Evolutionary conservation across 2,329 filamentous ascomycete species (phyloP), one percentile per base, ranked within the genome.

Genomic region (Calonectria henricotiae): DNA sequence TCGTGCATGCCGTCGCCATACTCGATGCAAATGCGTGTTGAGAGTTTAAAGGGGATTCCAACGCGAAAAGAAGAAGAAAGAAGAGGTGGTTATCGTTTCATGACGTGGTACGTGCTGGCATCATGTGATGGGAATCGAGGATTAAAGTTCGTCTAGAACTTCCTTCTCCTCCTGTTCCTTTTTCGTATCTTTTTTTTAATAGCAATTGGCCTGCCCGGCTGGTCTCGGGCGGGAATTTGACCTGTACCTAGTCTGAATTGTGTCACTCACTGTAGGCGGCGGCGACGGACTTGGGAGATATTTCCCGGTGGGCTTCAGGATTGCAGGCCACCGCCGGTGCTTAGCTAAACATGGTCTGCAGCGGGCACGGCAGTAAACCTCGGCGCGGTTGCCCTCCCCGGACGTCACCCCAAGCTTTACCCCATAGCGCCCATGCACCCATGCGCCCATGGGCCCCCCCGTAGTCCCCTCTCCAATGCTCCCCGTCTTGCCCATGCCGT

Each of bases 1-100:
- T 58, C 51, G 51, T 58, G 51, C 20, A 58, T 39, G 51, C 51
- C 51, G 51, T 32, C 51, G 51, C 51, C 35, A 58, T 39, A n/a
- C 51, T 17, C n/a, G 35, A 58, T 25, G 51, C 51, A 39, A 55
- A 37, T 12, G 32, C 13, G 23, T 12, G 37, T 25, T 58, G 51
- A 37, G 51, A 37, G 51, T 58, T 58, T 25, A 20, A 17, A 5
- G 7, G n/a, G 23, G 51, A 58, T 58, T 58, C 51, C 51, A 37
- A 58, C 51, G 51, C 51, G 35, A 25, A 20, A 23, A 20, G 13
- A 41, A 23, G n/a, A 6, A 37, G n/a, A 20, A 20, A 37, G 39
- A 23, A 25, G 25, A 46, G 12, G 49, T 23, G 51, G 51, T 17
- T n/a, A 55, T 55, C 20, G 13, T 37, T 37, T 5, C 32, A 55